Conservation (phyloP, 2,329 filamentous ascomycete genomes). For the Trichoderma atrobrunneum region DNA sequence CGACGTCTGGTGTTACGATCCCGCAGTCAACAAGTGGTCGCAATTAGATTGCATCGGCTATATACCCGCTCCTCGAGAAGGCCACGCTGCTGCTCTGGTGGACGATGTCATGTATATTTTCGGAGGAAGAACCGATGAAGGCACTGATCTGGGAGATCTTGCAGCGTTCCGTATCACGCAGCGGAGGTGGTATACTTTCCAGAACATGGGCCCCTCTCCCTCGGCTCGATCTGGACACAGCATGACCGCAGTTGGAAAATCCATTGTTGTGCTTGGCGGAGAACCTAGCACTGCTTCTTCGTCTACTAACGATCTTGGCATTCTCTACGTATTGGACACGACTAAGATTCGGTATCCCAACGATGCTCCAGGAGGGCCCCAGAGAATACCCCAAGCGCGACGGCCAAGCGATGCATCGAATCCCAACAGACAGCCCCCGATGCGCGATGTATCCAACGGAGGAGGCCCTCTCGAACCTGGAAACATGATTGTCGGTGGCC, state of each 20-base stretch:
- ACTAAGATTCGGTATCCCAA: slow-evolving; percentile 95
- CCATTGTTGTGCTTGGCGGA: slow-evolving; percentile 86
- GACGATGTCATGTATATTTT: slow-evolving; percentile 99
- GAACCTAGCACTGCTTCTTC: slow-evolving; percentile 87
- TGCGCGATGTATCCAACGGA: slow-evolving; percentile 53
- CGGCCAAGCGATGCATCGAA: slow-evolving; percentile 42
- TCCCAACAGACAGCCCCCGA: slow-evolving; percentile 38
- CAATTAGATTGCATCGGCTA: slow-evolving; percentile 96
- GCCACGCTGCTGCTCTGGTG: slow-evolving; percentile 88
- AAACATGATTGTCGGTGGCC: slow-evolving; percentile 41
- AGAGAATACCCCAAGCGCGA: slow-evolving; percentile 40
- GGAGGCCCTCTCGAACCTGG: slow-evolving; percentile 48
- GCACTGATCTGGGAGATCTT: slow-evolving; percentile 85
- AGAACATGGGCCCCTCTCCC: slow-evolving; percentile 97
- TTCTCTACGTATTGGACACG: slow-evolving; percentile 91
- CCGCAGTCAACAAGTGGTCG: slow-evolving; percentile 75
- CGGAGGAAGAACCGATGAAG: slow-evolving; percentile 91
- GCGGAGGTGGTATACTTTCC: slow-evolving; percentile 96
- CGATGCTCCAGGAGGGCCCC: slow-evolving; percentile 50
- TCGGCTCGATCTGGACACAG: slow-evolving; percentile 93
- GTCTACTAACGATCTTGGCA: slow-evolving; percentile 77
- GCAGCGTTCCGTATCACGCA: slow-evolving; percentile 75
- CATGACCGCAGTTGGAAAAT: slow-evolving; percentile 93
- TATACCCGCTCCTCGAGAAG: slow-evolving; percentile 89
- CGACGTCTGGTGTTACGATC: slow-evolving; percentile 96